phyloP scores from a whole-genome alignment of 768 basidiomycete species.

The Auricularia cornea region DNA sequence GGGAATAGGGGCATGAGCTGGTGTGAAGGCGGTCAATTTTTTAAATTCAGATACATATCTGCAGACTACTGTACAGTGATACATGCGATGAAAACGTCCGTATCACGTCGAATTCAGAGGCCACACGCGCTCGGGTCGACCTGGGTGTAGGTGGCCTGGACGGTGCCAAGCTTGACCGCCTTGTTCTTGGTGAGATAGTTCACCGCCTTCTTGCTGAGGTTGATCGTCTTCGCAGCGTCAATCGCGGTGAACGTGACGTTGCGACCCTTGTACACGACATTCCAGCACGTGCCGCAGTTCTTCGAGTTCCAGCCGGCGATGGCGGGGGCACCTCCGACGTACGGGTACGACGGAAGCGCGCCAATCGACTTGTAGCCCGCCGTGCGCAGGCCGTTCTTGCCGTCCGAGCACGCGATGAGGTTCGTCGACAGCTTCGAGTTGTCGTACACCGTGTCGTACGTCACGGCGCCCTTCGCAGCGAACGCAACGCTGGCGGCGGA shows the following conservation, averaged over 20 bases:
- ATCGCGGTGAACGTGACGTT: slow-evolving; percentile 26
- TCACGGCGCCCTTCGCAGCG: slow-evolving; percentile 17
- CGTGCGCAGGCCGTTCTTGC: slow-evolving; percentile 27
- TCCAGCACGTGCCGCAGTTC: slow-evolving; percentile 25
- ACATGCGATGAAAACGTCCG: not conserved
- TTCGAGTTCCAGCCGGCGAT: slow-evolving; percentile 19
- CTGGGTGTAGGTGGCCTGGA: slow-evolving; percentile 5
- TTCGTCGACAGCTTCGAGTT: slow-evolving; percentile 18
- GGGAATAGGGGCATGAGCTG: too few relatives aligned
- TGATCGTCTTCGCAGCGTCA: not conserved
- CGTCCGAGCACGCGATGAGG: slow-evolving; percentile 31
- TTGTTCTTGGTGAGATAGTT: slow-evolving; percentile 12
- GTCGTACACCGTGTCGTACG: slow-evolving; percentile 33
- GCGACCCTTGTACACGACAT: slow-evolving; percentile 33
- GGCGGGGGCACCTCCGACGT: slow-evolving; percentile 29
- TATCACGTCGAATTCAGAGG: too few relatives aligned
- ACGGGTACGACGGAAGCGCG: slow-evolving; percentile 30
- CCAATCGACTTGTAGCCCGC: slow-evolving; percentile 30
- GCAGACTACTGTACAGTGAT: too few relatives aligned
- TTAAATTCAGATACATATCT: too few relatives aligned
- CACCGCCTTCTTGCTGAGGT: slow-evolving; percentile 10
- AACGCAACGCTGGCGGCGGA: too few relatives aligned
- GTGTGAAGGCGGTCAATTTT: too few relatives aligned
- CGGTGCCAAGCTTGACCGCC: slow-evolving; percentile 10
- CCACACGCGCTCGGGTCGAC: not conserved